phyloP scores from a whole-genome alignment of 1,284 basidiomycete species.

The Waitea zeae region DNA sequence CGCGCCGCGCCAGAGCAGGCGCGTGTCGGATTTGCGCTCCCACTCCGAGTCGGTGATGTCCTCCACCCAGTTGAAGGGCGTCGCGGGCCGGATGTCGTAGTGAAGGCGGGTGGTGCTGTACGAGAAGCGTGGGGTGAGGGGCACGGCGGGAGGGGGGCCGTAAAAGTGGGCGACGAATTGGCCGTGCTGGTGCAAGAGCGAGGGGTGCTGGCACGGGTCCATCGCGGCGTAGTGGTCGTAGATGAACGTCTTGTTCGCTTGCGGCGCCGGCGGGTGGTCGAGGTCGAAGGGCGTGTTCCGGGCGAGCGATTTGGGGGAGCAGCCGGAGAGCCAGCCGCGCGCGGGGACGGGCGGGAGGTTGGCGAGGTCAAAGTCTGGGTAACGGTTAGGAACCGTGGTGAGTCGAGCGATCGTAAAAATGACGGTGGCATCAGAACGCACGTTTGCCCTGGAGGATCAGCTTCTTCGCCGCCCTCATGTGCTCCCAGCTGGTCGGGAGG shows the following conservation, averaged over 20 bases:
- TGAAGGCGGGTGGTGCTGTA: conserved; percentile 38
- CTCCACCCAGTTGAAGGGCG: conserved; percentile 22
- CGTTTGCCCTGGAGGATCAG: conserved; percentile 13
- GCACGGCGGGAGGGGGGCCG: conserved; percentile 28
- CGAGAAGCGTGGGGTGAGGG: conserved; percentile 30
- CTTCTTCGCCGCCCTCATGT: conserved; percentile 10
- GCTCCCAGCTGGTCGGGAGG: conserved; percentile 12
- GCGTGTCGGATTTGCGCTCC: conserved; percentile 17
- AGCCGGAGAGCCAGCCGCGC: conserved; percentile 23
- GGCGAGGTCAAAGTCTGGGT: conserved; percentile 17
- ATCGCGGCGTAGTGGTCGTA: conserved; percentile 27
- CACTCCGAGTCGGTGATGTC: conserved; percentile 16
- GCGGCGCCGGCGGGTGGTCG: conserved; percentile 6
- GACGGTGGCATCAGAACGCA: conserved; percentile 8
- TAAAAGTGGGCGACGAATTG: conserved; percentile 31
- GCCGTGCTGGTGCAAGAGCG: conserved; percentile 28
- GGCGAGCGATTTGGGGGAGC: conserved; percentile 21
- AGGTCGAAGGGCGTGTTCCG: conserved; percentile 7
- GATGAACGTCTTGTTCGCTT: conserved; percentile 26
- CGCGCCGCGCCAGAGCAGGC: conserved; percentile 46
- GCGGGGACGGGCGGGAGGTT: conserved; percentile 16
- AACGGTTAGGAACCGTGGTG: not conserved
- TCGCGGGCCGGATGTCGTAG: conserved; percentile 40
- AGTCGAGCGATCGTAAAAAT: not conserved
- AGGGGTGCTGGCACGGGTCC: conserved; percentile 42